Base-by-base conservation (phyloP, 2,329 filamentous ascomycete species). In the Cladophialophora yegresii region DNA sequence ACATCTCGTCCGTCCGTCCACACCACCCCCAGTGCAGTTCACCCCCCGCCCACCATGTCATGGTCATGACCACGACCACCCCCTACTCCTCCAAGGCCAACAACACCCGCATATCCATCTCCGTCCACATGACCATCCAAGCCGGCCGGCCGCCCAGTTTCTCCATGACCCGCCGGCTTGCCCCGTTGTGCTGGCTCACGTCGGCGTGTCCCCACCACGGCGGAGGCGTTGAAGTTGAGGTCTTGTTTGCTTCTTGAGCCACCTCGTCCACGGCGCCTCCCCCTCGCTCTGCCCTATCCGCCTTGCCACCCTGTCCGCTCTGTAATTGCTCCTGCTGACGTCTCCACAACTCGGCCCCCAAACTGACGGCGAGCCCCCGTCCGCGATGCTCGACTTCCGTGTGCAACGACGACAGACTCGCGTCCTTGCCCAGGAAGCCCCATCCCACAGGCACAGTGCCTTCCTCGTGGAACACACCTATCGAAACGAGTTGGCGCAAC, bases 151-250 rank as follows among this genome's bases (percentile, higher is more conserved):
- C 79, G 1, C 77, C 78, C 63, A 79, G 65, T 70, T 80, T 81
- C 72, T 78, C 76, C 78, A 80, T 80, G 23, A 79, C 78, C 51
- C 75, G 72, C 20, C 72, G 71, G 74, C 78, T 80, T 1, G 75
- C 72, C 43, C 54, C 40, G 67, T 80, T 80, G 36, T 63, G 63
- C 55, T 67, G 62, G 33, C 70, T 71, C 53, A 79, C 78, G 62
- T 80, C 78, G 3, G 76, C 71, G 72, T 78, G 77, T n/a, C 72
- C 72, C 73, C 74, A 78, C 6, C 36, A 43, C 4, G 36, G 9
- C 7, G 7, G 4, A 6, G 32, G 8, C 16, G 36, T 43, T 7
- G 55, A 16, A 26, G 22, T 12, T 40, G 33, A 13, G 28, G 49
- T 43, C 16, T 12, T n/a, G 13, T 2, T n/a, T 20, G 36, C 36